phyloP scores from a whole-genome alignment of 2,329 filamentous ascomycete species.

The Chalaropsis thielavioides region DNA sequence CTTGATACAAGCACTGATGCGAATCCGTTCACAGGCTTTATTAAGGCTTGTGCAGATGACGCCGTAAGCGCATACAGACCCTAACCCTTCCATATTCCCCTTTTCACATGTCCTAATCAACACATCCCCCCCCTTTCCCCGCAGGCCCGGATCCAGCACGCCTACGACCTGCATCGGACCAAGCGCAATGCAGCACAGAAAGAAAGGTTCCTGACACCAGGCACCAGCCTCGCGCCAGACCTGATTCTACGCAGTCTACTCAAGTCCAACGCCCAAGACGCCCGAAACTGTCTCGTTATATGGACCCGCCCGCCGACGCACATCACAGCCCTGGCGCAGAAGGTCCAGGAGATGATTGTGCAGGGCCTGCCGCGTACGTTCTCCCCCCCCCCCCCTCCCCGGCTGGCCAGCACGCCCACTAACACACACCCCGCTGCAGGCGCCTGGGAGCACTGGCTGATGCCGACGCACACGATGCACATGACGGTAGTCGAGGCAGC shows the following conservation, averaged over 20 bases:
- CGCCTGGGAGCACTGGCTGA: constrained; percentile 61
- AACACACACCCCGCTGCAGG: neutral
- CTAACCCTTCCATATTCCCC: neutral
- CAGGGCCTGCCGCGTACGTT: constrained; percentile 51
- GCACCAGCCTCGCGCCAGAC: constrained; percentile 55
- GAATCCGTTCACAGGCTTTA: constrained; percentile 39
- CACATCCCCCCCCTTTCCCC: neutral
- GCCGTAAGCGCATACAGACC: constrained; percentile 35
- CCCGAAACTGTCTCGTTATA: constrained; percentile 68
- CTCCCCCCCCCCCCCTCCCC: neutral
- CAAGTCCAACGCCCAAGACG: constrained; percentile 50
- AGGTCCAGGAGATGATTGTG: constrained; percentile 53
- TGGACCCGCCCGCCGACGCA: constrained; percentile 72
- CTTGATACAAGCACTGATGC: neutral
- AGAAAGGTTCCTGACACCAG: constrained; percentile 47
- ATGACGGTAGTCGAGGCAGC: constrained; percentile 73
- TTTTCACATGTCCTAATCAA: neutral
- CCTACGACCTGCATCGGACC: constrained; percentile 60
- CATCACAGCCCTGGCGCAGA: constrained; percentile 50
- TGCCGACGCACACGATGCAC: constrained; percentile 66
- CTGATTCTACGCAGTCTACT: constrained; percentile 23
- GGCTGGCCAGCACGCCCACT: too few species aligned
- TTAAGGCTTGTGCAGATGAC: constrained; percentile 50
- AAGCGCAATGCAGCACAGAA: constrained; percentile 64
- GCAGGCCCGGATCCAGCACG: constrained; percentile 48